These are phyloP conservation scores for Pistacia integerrima DNA, from an alignment of 345 rosid species.

Conservation along the genomic window DNA sequence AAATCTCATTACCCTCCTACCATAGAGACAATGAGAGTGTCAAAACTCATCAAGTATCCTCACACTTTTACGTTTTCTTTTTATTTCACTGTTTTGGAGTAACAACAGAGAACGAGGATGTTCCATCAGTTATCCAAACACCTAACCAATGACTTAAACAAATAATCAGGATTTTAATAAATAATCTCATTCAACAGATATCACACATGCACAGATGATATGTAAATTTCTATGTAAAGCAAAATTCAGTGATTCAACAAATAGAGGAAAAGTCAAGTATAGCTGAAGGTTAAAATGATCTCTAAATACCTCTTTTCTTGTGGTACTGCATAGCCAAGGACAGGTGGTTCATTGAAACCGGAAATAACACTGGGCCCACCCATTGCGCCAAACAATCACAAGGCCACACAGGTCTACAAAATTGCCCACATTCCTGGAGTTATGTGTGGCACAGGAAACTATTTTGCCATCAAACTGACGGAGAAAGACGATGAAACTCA, in stretches of 20 bases:
- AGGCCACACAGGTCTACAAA: slow-evolving; percentile 81
- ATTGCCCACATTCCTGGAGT: slow-evolving; percentile 81
- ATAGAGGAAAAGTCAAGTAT: neutral
- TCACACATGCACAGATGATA: no score
- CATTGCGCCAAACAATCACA: slow-evolving; percentile 76
- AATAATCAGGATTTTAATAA: no score
- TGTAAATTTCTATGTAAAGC: neutral
- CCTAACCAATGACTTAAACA: no score
- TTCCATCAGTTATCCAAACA: slow-evolving; percentile 38
- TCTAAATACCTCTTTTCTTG: neutral
- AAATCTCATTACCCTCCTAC: slow-evolving; percentile 1
- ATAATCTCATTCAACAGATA: no score
- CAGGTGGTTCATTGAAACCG: slow-evolving; percentile 91
- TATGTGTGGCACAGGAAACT: slow-evolving; percentile 77
- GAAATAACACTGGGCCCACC: slow-evolving; percentile 89
- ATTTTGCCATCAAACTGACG: slow-evolving; percentile 66
- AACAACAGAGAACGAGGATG: slow-evolving; percentile 56
- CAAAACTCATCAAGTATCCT: neutral
- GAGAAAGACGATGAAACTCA: slow-evolving; percentile 45
- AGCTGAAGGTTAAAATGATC: neutral
- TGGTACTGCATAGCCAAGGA: slow-evolving; percentile 48
- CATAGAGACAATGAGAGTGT: slow-evolving; percentile 1
- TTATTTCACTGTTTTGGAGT: neutral
- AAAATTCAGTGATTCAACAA: neutral
- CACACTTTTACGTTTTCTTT: neutral